Base-by-base conservation (phyloP, 1,139 yeast species). In the Protomyces macrosporus region DNA sequence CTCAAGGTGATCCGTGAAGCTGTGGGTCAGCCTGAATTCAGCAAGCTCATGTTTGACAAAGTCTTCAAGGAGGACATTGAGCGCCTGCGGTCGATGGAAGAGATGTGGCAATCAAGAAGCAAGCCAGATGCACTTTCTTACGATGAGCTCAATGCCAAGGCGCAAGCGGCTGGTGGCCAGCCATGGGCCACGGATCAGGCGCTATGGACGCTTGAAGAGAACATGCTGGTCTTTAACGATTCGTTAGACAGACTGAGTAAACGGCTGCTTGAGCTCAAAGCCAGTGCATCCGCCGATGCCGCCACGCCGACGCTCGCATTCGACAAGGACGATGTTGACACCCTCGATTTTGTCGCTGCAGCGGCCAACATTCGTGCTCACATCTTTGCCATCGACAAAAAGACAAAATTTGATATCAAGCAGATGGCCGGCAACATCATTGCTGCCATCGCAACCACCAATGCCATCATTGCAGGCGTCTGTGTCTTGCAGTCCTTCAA, bases 391-490 rank as follows among this genome's bases (percentile, higher is more conserved):
- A 91, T 95, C 67, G 88, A 85, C 36, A 71, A 79, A 64, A 87
- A 88, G 73, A 80, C 96, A 14, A 87, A 89, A 69, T 95, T 95
- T 71, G 96, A 90, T 68, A 84, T 88, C 68, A 95, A 95, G 74
- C 84, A 95, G 72, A 90, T 91, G 70, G 98, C 98, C 0, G 99
- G 99, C 7, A 93, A 93, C 73, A 95, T 95, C 71, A 93, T 95
- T 60, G 98, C 99, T 0, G 98, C 98, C 0, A 91, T 95, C 70
- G 98, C 98, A 10, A 93, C 98, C 1, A 93, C 98, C 9, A 95
- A 95, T 74, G 98, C 98, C 0, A 86, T 93, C 30, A 86, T 93
- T 68, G 91, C 97, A 0, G 98, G 98, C 0, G 82, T 90, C 67
- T 87, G 95, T 34, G 85, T 90, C 12, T 73, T 91, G 64, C 86